phyloP scores from a whole-genome alignment of 1,284 basidiomycete genomes.

The Fomes fomentarius region DNA sequence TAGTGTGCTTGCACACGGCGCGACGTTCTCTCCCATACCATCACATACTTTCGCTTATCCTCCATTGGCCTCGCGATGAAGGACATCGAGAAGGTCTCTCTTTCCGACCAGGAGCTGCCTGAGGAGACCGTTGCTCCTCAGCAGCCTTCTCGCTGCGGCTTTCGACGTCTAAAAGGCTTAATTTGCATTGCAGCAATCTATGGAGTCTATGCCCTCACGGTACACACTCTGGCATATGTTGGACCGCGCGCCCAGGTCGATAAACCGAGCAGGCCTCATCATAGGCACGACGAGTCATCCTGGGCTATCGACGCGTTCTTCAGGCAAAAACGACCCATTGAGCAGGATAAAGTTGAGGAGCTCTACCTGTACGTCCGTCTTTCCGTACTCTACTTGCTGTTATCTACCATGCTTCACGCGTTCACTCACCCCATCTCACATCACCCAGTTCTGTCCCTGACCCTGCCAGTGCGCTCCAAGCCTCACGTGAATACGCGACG shows the following conservation, averaged over 20 bases:
- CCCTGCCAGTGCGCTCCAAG: slow-evolving; percentile 53
- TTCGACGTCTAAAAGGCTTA: slow-evolving; percentile 1
- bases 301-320: slow-evolving; percentile 18
- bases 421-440: too few relatives aligned
- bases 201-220: neutral
- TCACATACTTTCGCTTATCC: too few relatives aligned
- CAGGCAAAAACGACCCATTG: neutral
- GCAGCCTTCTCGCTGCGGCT: neutral
- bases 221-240: neutral
- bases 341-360: slow-evolving; percentile 22
- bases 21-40: too few relatives aligned
- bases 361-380: slow-evolving; percentile 33
- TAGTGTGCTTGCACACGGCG: too few relatives aligned
- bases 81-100: slow-evolving; percentile 8
- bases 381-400: too few relatives aligned
- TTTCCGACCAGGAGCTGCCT: neutral
- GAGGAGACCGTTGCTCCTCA: neutral
- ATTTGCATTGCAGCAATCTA: slow-evolving; percentile 4
- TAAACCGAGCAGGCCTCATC: neutral
- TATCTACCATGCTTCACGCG: too few relatives aligned
- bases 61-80: slow-evolving; percentile 1
- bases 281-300: neutral
- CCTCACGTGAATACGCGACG: slow-evolving; percentile 62
- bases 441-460: slow-evolving; percentile 56
- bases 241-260: neutral